Evolutionary conservation across 768 basidiomycete species (phyloP).

Genomic region (Gautieria morchelliformis): DNA sequence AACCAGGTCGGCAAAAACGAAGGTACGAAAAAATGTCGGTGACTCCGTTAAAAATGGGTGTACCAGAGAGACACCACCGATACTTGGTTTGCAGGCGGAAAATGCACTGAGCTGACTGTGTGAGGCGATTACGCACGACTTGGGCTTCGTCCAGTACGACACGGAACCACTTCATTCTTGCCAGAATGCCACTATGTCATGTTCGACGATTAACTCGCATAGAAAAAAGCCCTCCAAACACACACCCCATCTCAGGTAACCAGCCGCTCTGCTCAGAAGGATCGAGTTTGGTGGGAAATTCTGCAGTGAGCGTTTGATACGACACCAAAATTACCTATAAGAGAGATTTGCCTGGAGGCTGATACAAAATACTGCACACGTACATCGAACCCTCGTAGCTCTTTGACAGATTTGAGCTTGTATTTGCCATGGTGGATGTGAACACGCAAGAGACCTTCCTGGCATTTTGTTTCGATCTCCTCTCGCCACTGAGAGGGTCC

Average conservation of each 20-base stretch:
- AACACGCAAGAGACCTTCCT: constrained; percentile 41
- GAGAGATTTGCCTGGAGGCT: neutral
- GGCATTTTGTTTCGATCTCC: constrained; percentile 61
- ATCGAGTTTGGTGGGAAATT: constrained; percentile 41
- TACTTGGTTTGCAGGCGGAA: constrained; percentile 44
- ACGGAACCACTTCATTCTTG: constrained; percentile 55
- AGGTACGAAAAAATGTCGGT: constrained; percentile 7
- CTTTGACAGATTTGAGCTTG: constrained; percentile 46
- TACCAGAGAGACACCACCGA: constrained; percentile 75
- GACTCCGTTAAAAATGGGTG: constrained; percentile 62
- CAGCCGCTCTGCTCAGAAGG: constrained; percentile 39
- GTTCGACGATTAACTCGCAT: neutral
- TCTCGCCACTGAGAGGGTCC: constrained; percentile 50
- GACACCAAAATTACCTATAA: constrained; percentile 63
- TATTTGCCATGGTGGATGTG: constrained; percentile 67
- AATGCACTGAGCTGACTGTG: neutral
- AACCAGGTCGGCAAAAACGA: constrained; percentile 3
- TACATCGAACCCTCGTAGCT: constrained; percentile 47
- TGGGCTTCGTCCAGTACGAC: constrained; percentile 75
- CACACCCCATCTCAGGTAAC: constrained; percentile 41
- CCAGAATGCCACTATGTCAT: constrained; percentile 45
- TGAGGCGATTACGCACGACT: constrained; percentile 56
- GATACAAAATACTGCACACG: constrained; percentile 8
- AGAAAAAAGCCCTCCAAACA: neutral
- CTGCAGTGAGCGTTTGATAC: constrained; percentile 56